Percentiles rank a stretch among this genome's conserved stretches.
Evolutionary conservation across 495 filamentous ascomycete species (phyloP).

Genomic region (Daldinia bambusicola): DNA sequence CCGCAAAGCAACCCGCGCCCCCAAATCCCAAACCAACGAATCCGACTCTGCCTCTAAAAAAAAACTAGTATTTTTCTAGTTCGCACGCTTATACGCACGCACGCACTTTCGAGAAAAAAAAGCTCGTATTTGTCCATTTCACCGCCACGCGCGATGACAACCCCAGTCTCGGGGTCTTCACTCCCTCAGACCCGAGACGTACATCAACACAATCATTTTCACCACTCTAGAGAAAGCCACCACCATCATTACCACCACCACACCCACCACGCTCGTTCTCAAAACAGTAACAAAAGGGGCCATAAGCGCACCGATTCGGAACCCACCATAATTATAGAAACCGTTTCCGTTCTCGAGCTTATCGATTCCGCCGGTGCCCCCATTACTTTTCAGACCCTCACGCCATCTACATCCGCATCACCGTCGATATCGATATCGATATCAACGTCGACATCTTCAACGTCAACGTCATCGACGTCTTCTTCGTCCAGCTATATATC

Average conservation of each 20-base stretch:
- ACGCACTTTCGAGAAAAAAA: slow-evolving; percentile 23
- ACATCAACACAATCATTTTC: slow-evolving; percentile 50
- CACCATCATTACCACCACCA: slow-evolving; percentile 47
- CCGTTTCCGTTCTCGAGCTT: slow-evolving; percentile 61
- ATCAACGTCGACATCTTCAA: too few species aligned
- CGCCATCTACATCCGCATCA: slow-evolving; percentile 33
- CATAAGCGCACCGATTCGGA: slow-evolving; percentile 44
- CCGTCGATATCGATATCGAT: background rate
- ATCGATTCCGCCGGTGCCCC: slow-evolving; percentile 59
- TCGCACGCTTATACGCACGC: slow-evolving; percentile 45
- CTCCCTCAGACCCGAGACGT: slow-evolving; percentile 63
- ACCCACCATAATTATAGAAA: slow-evolving; percentile 56
- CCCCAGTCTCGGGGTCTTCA: slow-evolving; percentile 61
- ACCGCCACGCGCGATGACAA: slow-evolving; percentile 61
- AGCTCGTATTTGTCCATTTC: slow-evolving; percentile 52
- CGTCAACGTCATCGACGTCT: too few species aligned
- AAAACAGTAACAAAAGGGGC: slow-evolving; percentile 46
- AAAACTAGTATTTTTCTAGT: slow-evolving; percentile 45
- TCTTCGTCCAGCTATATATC: slow-evolving; percentile 16
- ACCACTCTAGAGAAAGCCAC: slow-evolving; percentile 46
- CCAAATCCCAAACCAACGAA: slow-evolving; percentile 36
- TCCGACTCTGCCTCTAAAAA: slow-evolving; percentile 34
- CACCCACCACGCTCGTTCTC: slow-evolving; percentile 53
- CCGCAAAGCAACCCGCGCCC: slow-evolving; percentile 22
- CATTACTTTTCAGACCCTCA: slow-evolving; percentile 52